phyloP scores from a whole-genome alignment of 1,284 basidiomycete genomes.

The Rhodotorula sp. region DNA sequence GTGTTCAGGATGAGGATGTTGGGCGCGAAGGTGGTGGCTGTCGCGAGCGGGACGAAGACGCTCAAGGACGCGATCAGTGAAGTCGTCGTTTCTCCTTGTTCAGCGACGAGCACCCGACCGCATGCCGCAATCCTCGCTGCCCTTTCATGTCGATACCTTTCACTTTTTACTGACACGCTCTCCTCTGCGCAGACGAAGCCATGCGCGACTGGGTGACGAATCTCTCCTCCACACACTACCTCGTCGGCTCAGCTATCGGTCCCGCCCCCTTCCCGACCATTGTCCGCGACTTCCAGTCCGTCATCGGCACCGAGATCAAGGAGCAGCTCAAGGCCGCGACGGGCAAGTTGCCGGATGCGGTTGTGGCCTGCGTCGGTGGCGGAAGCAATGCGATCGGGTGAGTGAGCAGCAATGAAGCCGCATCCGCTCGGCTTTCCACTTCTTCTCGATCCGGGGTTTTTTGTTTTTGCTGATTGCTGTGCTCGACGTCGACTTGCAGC shows the following conservation, averaged over 20 bases:
- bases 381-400: slow-evolving; percentile 93
- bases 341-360: slow-evolving; percentile 86
- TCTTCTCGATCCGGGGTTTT: too few relatives aligned
- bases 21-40: slow-evolving; percentile 88
- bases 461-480: slow-evolving; percentile 21
- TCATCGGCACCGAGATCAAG: slow-evolving; percentile 96
- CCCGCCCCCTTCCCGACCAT: slow-evolving; percentile 99
- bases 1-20: slow-evolving; percentile 98
- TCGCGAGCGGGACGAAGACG: slow-evolving; percentile 90
- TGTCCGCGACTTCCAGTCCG: slow-evolving; percentile 94
- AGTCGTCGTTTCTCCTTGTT: slow-evolving; percentile 25
- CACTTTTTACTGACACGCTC: background rate
- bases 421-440: slow-evolving; percentile 23
- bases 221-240: slow-evolving; percentile 80
- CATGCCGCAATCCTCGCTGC: too few relatives aligned
- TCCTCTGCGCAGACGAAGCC: slow-evolving; percentile 63
- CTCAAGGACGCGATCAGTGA: slow-evolving; percentile 90
- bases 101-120: too few relatives aligned
- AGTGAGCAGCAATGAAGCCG: background rate
- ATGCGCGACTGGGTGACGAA: slow-evolving; percentile 99
- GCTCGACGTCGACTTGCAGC: background rate
- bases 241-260: slow-evolving; percentile 95
- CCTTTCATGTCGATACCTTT: too few relatives aligned
- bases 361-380: slow-evolving; percentile 96
- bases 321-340: slow-evolving; percentile 69